Percentiles rank a stretch among this genome's conserved stretches.
These are phyloP conservation scores for Fagopyrum tataricum DNA, from an alignment of 148 eudicot genomes.

Conservation along the genomic window DNA sequence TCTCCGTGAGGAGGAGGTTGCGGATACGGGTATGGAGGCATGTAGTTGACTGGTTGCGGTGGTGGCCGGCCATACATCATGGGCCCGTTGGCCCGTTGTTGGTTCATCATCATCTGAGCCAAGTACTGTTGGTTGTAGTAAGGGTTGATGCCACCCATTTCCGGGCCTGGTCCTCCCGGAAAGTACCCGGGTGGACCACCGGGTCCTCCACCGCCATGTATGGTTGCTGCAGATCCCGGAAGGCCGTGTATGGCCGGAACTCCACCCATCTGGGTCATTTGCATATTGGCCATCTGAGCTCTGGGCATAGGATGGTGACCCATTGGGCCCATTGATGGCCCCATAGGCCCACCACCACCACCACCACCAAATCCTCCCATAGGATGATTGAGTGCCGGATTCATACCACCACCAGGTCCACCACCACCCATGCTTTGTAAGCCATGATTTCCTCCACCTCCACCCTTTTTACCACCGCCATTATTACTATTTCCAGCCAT, in stretches of 20 bases:
- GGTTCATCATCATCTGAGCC: conserved; percentile 91
- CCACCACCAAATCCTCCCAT: conserved; percentile 25
- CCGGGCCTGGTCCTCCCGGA: conserved; percentile 41
- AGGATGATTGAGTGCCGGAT: conserved; percentile 27
- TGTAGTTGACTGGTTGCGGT: conserved; percentile 70
- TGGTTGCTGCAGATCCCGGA: conserved; percentile 34
- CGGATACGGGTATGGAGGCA: conserved; percentile 45
- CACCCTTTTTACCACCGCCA: conserved; percentile 36
- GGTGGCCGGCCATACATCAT: conserved; percentile 93
- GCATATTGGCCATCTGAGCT: conserved; percentile 60
- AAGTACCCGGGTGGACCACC: conserved; percentile 33
- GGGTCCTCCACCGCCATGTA: conserved; percentile 28
- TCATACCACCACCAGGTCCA: conserved; percentile 34
- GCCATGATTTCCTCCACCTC: conserved; percentile 40
- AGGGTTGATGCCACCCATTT: conserved; percentile 60
- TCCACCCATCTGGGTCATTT: conserved; percentile 56
- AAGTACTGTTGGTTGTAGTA: conserved; percentile 56
- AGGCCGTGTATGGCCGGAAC: conserved; percentile 65
- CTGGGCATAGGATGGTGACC: conserved; percentile 34
- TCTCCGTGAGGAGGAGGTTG: conserved; percentile 47
- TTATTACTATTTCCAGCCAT: conserved; percentile 13
- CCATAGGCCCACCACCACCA: conserved; percentile 24
- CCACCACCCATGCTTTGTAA: conserved; percentile 39
- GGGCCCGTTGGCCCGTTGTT: conserved; percentile 73
- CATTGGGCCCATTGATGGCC: conserved; percentile 39